Evolutionary conservation across 495 filamentous ascomycete genomes (phyloP).

Genomic region (Sporormia fimetaria): DNA sequence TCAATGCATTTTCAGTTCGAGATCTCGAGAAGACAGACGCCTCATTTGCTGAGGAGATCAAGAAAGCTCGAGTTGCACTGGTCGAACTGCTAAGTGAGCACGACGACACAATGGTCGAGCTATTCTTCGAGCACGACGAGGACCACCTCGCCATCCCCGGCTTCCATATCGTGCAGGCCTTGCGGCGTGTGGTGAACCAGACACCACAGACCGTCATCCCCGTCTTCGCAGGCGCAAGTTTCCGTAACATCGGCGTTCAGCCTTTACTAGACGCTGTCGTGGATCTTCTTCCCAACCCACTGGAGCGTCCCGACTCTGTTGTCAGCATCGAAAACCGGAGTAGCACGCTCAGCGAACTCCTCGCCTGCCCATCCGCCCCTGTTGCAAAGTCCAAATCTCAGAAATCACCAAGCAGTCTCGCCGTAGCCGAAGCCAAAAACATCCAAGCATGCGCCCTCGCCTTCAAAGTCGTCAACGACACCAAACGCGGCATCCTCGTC

Average conservation of each 20-base stretch:
- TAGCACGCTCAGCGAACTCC: conserved; percentile 42
- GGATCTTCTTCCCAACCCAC: conserved; percentile 74
- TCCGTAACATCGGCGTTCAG: conserved; percentile 88
- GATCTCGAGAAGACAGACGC: conserved; percentile 42
- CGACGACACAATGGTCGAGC: conserved; percentile 76
- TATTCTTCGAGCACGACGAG: conserved; percentile 64
- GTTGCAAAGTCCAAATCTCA: conserved; percentile 14
- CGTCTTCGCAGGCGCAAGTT: conserved; percentile 83
- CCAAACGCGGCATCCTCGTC: conserved; percentile 74
- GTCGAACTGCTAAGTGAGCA: conserved; percentile 77
- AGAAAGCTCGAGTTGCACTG: conserved; percentile 60
- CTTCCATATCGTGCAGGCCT: conserved; percentile 53
- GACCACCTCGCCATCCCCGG: conserved; percentile 57
- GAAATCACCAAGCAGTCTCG: conserved; percentile 33
- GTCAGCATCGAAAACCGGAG: conserved; percentile 51
- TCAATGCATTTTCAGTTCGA: conserved; percentile 41
- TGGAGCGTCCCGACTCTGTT: conserved; percentile 65
- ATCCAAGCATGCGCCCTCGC: conserved; percentile 72
- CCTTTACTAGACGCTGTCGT: conserved; percentile 80
- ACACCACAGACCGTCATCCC: conserved; percentile 54
- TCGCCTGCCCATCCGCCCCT: conserved; percentile 36
- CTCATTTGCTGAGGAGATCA: conserved; percentile 55
- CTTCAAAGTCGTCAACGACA: conserved; percentile 93
- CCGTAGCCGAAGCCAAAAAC: conserved; percentile 37
- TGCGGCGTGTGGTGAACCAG: conserved; percentile 61